Evolutionary conservation across 164 flowering plant species (phyloP).

Genomic region (Nelumbo lutea): DNA sequence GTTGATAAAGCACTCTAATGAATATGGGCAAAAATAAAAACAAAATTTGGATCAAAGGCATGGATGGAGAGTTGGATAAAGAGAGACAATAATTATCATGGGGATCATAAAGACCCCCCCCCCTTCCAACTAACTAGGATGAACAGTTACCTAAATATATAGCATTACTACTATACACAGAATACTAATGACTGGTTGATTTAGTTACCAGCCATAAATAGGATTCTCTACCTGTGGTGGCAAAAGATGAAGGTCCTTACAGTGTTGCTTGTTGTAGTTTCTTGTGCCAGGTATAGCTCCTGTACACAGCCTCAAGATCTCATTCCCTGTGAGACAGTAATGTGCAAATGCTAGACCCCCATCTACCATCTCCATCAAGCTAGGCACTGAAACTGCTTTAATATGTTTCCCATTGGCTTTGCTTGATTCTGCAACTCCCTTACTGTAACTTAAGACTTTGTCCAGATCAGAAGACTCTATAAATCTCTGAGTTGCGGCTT

Average conservation of each 20-base stretch:
- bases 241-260: constrained; percentile 72
- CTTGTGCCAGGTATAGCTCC: constrained; percentile 87
- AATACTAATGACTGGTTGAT: neutral
- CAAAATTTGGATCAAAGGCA: neutral
- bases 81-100: neutral
- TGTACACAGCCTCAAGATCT: constrained; percentile 66
- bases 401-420: constrained; percentile 25
- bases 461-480: constrained; percentile 81
- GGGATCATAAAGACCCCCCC: neutral
- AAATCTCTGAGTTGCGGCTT: constrained; percentile 95
- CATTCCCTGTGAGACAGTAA: constrained; percentile 81
- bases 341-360: constrained; percentile 91
- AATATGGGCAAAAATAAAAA: neutral
- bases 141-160: neutral
- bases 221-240: constrained; percentile 93
- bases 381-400: constrained; percentile 66
- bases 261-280: constrained; percentile 75
- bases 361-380: constrained; percentile 60
- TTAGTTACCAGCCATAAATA: constrained; percentile 73
- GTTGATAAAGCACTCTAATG: no score
- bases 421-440: constrained; percentile 11
- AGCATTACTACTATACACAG: neutral
- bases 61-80: no score
- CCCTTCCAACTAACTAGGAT: neutral
- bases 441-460: constrained; percentile 37